A percentile compares a stretch with the other conserved stretches of the same genome.
These are phyloP conservation scores for Rhododendron vialii DNA, from an alignment of 148 eudicot species.

Conservation along the genomic window DNA sequence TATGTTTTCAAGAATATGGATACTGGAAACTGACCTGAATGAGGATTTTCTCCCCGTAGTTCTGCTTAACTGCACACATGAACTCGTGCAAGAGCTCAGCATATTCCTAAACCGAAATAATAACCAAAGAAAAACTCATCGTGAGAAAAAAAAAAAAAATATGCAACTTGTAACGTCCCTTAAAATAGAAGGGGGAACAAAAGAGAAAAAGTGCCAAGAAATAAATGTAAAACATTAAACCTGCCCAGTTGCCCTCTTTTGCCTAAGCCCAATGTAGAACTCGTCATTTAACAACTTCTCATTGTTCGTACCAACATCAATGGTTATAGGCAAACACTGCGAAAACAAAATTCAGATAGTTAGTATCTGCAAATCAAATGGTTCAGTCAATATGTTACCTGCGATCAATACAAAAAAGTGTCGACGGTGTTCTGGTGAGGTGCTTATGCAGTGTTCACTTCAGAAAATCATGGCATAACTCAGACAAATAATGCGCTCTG, in stretches of 20 bases:
- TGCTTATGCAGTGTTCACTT: neutral
- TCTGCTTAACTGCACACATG: conserved; percentile 86
- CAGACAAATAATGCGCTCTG: neutral
- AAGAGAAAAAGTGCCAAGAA: neutral
- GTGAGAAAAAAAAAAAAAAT: neutral
- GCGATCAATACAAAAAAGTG: neutral
- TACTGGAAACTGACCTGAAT: conserved; percentile 47
- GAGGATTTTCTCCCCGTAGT: conserved; percentile 85
- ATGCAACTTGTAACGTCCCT: neutral
- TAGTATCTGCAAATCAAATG: neutral
- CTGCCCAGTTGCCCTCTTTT: conserved; percentile 73
- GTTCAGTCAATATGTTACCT: neutral
- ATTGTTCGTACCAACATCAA: conserved; percentile 94
- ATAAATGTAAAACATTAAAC: conserved; percentile 14
- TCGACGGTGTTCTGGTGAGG: neutral
- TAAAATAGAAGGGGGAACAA: neutral
- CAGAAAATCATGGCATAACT: neutral
- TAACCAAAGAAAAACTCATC: neutral
- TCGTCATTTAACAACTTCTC: conserved; percentile 74
- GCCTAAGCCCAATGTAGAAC: conserved; percentile 80
- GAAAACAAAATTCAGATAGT: neutral
- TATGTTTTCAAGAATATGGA: too few species aligned
- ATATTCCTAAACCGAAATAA: conserved; percentile 45
- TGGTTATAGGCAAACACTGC: conserved; percentile 91
- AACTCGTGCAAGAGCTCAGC: conserved; percentile 67